Conservation (phyloP, 768 basidiomycete genomes). For the Lactifluus volemus region DNA sequence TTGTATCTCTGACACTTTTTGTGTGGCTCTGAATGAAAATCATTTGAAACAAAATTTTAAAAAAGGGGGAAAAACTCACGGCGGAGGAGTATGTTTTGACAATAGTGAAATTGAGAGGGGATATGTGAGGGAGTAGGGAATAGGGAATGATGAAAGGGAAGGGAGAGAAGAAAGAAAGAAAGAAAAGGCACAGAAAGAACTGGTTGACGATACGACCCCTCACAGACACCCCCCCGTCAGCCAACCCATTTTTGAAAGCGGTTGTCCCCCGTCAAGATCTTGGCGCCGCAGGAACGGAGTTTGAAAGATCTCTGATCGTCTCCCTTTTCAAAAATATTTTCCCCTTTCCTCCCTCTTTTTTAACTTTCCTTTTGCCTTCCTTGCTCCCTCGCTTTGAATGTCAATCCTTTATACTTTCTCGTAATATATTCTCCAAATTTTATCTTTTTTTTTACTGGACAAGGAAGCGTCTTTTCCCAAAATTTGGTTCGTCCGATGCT, state of each 20-base stretch:
- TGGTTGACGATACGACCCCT: constrained; percentile 5
- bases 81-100: neutral
- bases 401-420: neutral
- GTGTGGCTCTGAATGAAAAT: neutral
- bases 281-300: constrained; percentile 21
- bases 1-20: neutral
- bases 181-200: constrained; percentile 19
- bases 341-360: neutral
- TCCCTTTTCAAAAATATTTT: constrained; percentile 1
- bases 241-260: constrained; percentile 17
- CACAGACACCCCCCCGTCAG: neutral
- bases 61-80: neutral
- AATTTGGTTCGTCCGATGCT: constrained; percentile 11
- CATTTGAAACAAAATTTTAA: neutral
- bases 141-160: too few relatives aligned
- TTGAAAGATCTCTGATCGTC: constrained; percentile 19
- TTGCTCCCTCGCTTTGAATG: neutral
- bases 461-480: neutral
- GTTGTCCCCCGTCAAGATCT: constrained; percentile 19
- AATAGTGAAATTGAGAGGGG: neutral
- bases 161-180: constrained; percentile 18
- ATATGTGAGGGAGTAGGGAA: too few relatives aligned
- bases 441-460: neutral
- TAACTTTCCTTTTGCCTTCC: neutral
- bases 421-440: neutral